phyloP scores from a whole-genome alignment of 352 stramenopile species.

The Bremia lactucae region DNA sequence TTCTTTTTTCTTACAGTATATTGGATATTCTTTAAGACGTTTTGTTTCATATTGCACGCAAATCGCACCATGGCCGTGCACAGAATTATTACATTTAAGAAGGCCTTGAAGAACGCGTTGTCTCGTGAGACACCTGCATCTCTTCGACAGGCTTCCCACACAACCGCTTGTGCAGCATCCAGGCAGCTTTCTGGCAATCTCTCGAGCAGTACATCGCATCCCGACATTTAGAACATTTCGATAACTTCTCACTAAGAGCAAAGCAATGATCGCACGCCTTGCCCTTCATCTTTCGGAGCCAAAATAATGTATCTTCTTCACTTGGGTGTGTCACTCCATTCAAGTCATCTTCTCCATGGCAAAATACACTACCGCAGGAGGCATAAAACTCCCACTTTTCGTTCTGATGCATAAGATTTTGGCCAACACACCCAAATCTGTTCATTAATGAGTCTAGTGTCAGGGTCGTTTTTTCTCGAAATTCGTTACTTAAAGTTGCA shows the following conservation, averaged over 20 bases:
- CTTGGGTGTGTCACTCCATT: conserved; percentile 33
- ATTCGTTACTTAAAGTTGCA: conserved; percentile 19
- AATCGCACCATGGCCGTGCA: no score
- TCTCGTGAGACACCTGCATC: no score
- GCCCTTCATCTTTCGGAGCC: conserved; percentile 42
- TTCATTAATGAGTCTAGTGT: conserved; percentile 52
- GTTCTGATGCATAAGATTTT: conserved; percentile 72
- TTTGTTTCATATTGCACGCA: no score
- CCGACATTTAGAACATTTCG: conserved; percentile 50
- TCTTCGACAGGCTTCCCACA: conserved; percentile 49
- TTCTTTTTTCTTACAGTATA: no score
- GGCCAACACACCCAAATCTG: conserved; percentile 54
- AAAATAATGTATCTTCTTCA: conserved; percentile 56
- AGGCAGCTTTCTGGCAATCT: conserved; percentile 69
- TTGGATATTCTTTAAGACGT: no score
- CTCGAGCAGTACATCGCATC: conserved; percentile 72
- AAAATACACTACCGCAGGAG: conserved; percentile 26
- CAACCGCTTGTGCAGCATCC: conserved; percentile 68
- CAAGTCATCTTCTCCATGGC: conserved; percentile 23
- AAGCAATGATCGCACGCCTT: conserved; percentile 67
- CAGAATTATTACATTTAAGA: no score
- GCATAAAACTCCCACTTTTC: conserved; percentile 82
- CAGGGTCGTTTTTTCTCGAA: conserved; percentile 23
- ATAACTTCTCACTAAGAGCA: conserved; percentile 36
- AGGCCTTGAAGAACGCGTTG: no score